A percentile compares a stretch with the other conserved stretches of the same genome.
phyloP scores from a whole-genome alignment of 257 asterid species.

The Solanum peruvianum region DNA sequence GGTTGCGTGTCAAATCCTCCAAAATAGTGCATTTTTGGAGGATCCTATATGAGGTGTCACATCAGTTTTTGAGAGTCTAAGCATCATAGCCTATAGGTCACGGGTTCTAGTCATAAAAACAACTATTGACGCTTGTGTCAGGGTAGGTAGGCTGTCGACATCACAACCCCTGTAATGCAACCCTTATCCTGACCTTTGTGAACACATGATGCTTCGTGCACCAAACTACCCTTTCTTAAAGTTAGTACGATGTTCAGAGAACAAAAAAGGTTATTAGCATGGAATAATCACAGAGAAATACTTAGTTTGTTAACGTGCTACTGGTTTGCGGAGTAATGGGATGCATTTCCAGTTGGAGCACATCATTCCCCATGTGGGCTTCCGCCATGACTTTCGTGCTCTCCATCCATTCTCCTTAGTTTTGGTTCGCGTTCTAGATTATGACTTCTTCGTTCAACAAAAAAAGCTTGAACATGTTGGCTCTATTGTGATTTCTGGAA shows the following conservation, averaged over 20 bases:
- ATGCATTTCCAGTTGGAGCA: constrained; percentile 9
- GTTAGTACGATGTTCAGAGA: not conserved
- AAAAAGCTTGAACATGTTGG: not conserved
- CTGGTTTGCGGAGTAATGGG: no score
- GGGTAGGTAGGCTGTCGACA: not conserved
- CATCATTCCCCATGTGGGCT: constrained; percentile 29
- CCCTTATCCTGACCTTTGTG: not conserved
- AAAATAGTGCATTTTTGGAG: not conserved
- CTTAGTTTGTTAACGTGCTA: no score
- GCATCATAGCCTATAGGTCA: not conserved
- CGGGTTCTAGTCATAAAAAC: not conserved
- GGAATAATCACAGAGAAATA: not conserved
- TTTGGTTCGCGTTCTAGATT: constrained; percentile 19
- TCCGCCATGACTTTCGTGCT: constrained; percentile 29
- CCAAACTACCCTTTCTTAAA: not conserved
- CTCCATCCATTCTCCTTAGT: constrained; percentile 37
- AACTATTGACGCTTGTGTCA: not conserved
- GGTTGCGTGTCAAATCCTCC: not conserved
- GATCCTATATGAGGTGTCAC: not conserved
- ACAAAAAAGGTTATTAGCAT: not conserved
- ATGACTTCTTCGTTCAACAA: constrained; percentile 6
- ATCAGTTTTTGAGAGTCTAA: not conserved
- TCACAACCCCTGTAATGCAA: not conserved
- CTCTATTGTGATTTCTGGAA: not conserved
- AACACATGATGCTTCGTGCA: not conserved